Conservation (phyloP, 345 rosid genomes). For the Citrus sp. region DNA sequence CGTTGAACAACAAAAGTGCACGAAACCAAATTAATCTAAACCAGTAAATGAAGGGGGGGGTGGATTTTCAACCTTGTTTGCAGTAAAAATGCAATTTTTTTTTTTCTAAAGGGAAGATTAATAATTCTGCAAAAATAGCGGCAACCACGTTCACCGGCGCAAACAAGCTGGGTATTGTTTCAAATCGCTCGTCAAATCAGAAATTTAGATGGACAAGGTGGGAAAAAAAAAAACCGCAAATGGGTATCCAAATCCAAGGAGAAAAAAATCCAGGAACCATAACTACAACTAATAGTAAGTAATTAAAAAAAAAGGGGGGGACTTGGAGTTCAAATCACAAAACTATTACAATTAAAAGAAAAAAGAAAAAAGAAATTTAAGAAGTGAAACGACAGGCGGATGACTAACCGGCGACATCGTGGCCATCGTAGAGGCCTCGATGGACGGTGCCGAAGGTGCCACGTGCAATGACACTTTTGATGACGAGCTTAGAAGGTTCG, state of each 20-base stretch:
- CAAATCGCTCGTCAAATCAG: background rate
- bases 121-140: background rate
- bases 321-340: background rate
- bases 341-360: background rate
- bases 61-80: background rate
- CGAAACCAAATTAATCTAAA: background rate
- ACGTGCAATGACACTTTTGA: constrained; percentile 89
- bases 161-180: background rate
- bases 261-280: background rate
- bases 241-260: background rate
- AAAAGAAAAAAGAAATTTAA: background rate
- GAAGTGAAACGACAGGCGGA: constrained; percentile 4
- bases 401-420: constrained; percentile 88
- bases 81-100: background rate
- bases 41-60: background rate
- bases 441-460: constrained; percentile 98
- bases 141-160: background rate
- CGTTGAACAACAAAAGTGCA: background rate
- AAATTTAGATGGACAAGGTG: background rate
- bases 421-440: constrained; percentile 88
- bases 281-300: background rate
- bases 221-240: background rate
- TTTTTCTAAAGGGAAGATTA: background rate
- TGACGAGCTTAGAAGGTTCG: constrained; percentile 80
- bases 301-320: too few relatives aligned